Conservation (phyloP, 2,329 filamentous ascomycete species). For the Colletotrichum spaethianum region DNA sequence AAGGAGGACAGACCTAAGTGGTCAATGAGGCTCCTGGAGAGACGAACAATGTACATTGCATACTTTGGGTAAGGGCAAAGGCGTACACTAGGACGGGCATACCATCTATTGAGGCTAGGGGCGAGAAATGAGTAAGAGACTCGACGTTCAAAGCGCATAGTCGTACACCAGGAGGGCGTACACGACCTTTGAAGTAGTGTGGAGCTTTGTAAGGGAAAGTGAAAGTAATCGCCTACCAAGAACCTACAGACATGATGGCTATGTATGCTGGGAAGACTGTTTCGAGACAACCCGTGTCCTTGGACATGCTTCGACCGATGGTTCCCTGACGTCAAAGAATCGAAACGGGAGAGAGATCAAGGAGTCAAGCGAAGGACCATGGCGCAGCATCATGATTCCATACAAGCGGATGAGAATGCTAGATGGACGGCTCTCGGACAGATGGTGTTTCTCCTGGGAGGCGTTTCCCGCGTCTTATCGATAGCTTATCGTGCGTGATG, state of each 20-base stretch:
- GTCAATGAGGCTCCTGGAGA: neutral
- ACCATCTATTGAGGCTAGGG: neutral
- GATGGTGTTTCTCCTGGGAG: neutral
- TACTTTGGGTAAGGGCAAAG: neutral
- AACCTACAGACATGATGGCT: neutral
- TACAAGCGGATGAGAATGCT: neutral
- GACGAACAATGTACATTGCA: neutral
- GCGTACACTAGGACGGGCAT: neutral
- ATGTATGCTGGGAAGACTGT: neutral
- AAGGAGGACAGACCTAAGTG: slow-evolving; percentile 12
- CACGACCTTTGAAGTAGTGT: neutral
- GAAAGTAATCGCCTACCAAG: neutral
- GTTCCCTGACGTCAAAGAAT: neutral
- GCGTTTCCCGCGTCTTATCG: slow-evolving; percentile 28
- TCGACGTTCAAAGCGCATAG: neutral
- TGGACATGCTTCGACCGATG: neutral
- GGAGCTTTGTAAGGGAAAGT: neutral
- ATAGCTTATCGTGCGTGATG: slow-evolving; percentile 29
- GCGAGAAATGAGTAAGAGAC: too few species aligned
- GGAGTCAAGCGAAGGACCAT: slow-evolving; percentile 2
- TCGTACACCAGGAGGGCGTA: neutral
- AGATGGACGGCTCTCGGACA: neutral
- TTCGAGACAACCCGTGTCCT: neutral
- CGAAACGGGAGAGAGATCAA: neutral
- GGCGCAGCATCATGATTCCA: slow-evolving; percentile 1